phyloP scores from a whole-genome alignment of 108 stramenopile species.

The Nannochloropsis granulata region DNA sequence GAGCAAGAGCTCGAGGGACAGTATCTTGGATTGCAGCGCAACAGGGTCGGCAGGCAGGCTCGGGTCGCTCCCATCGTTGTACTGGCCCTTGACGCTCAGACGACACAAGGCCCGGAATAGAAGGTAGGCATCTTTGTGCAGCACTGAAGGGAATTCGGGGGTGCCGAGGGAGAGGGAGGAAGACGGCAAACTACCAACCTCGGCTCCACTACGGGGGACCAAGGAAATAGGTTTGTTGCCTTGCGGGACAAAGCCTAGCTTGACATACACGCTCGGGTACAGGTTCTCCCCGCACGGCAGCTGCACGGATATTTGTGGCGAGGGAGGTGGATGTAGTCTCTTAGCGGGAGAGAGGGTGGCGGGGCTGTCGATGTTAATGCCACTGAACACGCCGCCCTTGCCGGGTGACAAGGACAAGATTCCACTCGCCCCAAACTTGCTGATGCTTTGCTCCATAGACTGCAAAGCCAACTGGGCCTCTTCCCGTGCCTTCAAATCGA shows the following conservation, averaged over 20 bases:
- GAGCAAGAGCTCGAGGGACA: constrained; percentile 83
- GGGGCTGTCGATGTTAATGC: neutral
- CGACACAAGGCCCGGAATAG: constrained; percentile 79
- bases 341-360: neutral
- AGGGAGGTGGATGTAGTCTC: neutral
- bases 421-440: neutral
- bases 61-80: neutral
- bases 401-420: neutral
- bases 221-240: neutral
- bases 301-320: neutral
- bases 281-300: neutral
- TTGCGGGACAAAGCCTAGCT: constrained; percentile 16
- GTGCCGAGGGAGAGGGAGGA: neutral
- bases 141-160: constrained; percentile 51
- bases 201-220: neutral
- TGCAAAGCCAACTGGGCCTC: neutral
- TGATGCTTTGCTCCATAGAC: neutral
- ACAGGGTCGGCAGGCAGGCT: constrained; percentile 43
- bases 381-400: neutral
- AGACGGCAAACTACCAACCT: neutral
- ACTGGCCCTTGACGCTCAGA: constrained; percentile 19
- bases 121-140: constrained; percentile 87
- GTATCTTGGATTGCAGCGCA: constrained; percentile 66
- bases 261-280: constrained; percentile 24
- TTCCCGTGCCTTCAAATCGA: constrained; percentile 20